Evolutionary conservation across 345 rosid species (phyloP).

Genomic region (Salix arbutifolia): DNA sequence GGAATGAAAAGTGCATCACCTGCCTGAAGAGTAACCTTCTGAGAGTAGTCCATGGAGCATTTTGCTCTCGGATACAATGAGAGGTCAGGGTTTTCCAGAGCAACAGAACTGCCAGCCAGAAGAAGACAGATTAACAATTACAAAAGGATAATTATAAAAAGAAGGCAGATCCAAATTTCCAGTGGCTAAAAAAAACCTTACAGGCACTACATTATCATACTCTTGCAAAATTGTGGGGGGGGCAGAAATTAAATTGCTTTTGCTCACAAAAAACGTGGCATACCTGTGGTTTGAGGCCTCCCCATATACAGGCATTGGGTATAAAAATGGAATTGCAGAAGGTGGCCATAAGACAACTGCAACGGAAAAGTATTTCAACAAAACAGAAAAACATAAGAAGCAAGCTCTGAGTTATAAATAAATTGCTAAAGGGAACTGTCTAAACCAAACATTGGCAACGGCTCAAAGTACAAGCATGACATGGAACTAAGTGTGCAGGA

Average conservation of each 20-base stretch:
- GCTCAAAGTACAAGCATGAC: not conserved
- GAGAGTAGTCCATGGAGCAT: slow-evolving; percentile 47
- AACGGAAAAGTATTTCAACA: not conserved
- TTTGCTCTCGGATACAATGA: slow-evolving; percentile 70
- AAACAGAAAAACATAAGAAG: not conserved
- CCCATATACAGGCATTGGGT: slow-evolving; percentile 82
- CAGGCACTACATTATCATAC: not conserved
- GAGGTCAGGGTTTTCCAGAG: slow-evolving; percentile 59
- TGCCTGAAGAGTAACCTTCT: slow-evolving; percentile 62
- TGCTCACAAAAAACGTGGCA: slow-evolving; percentile 13
- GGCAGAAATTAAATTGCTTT: slow-evolving; percentile 5
- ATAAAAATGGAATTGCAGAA: slow-evolving; percentile 72
- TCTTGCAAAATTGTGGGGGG: not conserved
- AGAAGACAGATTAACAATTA: slow-evolving; percentile 8
- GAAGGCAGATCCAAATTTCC: not conserved
- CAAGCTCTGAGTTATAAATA: not conserved
- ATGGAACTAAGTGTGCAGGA: not conserved
- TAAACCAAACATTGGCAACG: not conserved
- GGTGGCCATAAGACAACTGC: slow-evolving; percentile 92
- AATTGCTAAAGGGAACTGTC: not conserved
- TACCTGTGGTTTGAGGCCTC: slow-evolving; percentile 97
- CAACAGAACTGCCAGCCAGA: slow-evolving; percentile 51
- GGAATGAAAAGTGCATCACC: slow-evolving; percentile 98
- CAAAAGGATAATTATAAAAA: not conserved
- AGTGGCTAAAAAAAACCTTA: not conserved